phyloP scores from a whole-genome alignment of 768 basidiomycete genomes.

The Pleurotus giganteus region DNA sequence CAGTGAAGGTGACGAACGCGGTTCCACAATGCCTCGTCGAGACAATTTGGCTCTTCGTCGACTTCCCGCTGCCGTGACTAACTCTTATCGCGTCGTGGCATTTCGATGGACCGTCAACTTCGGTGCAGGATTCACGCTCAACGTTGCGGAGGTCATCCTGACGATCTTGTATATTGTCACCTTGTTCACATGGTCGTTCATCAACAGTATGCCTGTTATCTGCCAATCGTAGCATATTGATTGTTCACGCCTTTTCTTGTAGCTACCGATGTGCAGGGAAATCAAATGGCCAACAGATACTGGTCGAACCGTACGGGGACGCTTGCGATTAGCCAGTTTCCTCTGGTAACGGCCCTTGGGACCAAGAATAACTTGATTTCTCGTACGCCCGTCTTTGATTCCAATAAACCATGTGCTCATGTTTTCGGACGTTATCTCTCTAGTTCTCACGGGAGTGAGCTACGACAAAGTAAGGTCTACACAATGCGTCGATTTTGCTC shows the following conservation, averaged over 20 bases:
- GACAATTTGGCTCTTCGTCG: conserved; percentile 1
- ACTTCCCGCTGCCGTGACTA: conserved; percentile 13
- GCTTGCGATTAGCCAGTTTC: conserved; percentile 33
- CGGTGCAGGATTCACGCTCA: conserved; percentile 28
- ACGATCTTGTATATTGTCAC: conserved; percentile 1
- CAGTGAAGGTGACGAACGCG: neutral
- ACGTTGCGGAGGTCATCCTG: conserved; percentile 23
- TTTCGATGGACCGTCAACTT: conserved; percentile 24
- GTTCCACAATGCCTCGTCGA: too few species aligned
- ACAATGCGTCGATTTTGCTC: neutral
- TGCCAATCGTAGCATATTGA: neutral
- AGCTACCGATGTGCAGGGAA: conserved; percentile 11
- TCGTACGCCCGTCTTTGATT: conserved; percentile 9
- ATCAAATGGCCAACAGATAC: conserved; percentile 2
- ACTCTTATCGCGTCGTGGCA: conserved; percentile 16
- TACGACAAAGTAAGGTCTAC: neutral
- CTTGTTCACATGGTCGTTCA: conserved; percentile 8
- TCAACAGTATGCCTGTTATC: neutral
- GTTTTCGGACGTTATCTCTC: neutral
- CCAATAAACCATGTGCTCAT: neutral
- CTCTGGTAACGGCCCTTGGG: conserved; percentile 41
- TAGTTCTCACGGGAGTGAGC: conserved; percentile 1
- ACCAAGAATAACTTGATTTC: conserved; percentile 47
- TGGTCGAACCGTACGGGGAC: conserved; percentile 24
- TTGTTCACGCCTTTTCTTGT: neutral